phyloP scores from a whole-genome alignment of 495 filamentous ascomycete species.

The Neurospora sp. region DNA sequence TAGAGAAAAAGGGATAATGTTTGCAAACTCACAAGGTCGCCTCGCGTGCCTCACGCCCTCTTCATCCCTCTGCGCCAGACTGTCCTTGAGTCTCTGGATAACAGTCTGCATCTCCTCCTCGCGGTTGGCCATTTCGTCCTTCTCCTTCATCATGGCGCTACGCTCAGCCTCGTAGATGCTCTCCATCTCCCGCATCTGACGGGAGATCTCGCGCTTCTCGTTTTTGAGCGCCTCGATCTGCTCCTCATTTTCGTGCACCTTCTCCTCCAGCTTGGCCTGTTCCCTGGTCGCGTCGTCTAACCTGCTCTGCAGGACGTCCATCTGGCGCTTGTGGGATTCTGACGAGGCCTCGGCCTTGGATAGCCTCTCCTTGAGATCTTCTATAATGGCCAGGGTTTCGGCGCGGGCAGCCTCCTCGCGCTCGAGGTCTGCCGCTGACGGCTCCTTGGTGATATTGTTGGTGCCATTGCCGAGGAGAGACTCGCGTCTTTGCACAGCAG shows the following conservation, averaged over 20 bases:
- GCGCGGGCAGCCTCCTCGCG: slow-evolving; percentile 44
- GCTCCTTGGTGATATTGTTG: slow-evolving; percentile 29
- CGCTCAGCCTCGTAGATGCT: slow-evolving; percentile 83
- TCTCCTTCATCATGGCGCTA: slow-evolving; percentile 77
- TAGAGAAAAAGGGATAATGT: background rate
- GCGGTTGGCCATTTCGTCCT: slow-evolving; percentile 69
- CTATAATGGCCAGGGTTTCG: slow-evolving; percentile 67
- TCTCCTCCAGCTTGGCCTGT: slow-evolving; percentile 77
- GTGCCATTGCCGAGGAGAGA: slow-evolving; percentile 52
- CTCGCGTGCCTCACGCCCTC: slow-evolving; percentile 57
- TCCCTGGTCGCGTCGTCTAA: slow-evolving; percentile 78
- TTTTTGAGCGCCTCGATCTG: slow-evolving; percentile 66
- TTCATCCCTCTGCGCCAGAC: slow-evolving; percentile 59
- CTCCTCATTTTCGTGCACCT: slow-evolving; percentile 70
- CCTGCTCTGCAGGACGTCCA: slow-evolving; percentile 71
- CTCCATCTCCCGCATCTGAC: slow-evolving; percentile 80
- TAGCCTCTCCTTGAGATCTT: slow-evolving; percentile 73
- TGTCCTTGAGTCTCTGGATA: slow-evolving; percentile 85
- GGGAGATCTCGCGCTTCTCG: slow-evolving; percentile 66
- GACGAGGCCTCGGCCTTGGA: slow-evolving; percentile 68
- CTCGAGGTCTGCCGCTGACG: slow-evolving; percentile 33
- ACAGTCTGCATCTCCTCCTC: slow-evolving; percentile 84
- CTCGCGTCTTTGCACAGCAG: slow-evolving; percentile 48
- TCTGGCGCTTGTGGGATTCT: slow-evolving; percentile 74
- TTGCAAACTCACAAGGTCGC: slow-evolving; percentile 47